A percentile compares a stretch with the other conserved stretches of the same genome.
Evolutionary conservation across 768 basidiomycete species (phyloP).

Genomic region (Mycena pura): DNA sequence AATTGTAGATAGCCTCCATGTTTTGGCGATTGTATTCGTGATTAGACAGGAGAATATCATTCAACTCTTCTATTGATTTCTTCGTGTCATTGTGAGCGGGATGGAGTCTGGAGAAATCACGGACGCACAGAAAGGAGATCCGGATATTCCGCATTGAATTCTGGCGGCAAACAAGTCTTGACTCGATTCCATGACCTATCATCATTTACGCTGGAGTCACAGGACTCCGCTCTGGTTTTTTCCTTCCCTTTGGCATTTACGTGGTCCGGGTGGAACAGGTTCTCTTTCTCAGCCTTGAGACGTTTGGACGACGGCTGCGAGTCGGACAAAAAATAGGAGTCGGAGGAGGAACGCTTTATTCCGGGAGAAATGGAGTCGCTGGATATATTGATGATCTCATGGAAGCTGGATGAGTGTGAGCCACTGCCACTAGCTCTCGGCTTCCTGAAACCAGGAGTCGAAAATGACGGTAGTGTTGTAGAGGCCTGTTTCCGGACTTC

Average conservation of each 20-base stretch:
- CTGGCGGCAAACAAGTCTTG: slow-evolving; percentile 11
- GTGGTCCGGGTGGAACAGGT: slow-evolving; percentile 23
- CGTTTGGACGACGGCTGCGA: slow-evolving; percentile 42
- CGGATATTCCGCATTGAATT: slow-evolving; percentile 23
- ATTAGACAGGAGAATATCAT: slow-evolving; percentile 36
- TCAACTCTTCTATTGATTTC: slow-evolving; percentile 40
- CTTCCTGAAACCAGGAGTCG: slow-evolving; percentile 53
- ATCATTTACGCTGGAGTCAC: slow-evolving; percentile 11
- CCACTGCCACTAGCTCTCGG: slow-evolving; percentile 19
- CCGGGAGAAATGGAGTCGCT: slow-evolving; percentile 45
- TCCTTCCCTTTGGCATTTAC: slow-evolving; percentile 26
- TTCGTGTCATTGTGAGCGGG: slow-evolving; percentile 19
- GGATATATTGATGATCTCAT: slow-evolving; percentile 41
- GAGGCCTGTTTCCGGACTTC: slow-evolving; percentile 35
- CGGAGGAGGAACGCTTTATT: slow-evolving; percentile 50
- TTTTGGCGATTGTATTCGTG: slow-evolving; percentile 34
- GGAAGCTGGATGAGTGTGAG: slow-evolving; percentile 8
- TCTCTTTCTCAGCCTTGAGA: slow-evolving; percentile 48
- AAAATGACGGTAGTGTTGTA: slow-evolving; percentile 46
- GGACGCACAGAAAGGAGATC: slow-evolving; percentile 37
- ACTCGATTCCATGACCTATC: slow-evolving; percentile 33
- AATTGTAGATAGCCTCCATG: slow-evolving; percentile 32
- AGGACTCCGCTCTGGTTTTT: slow-evolving; percentile 17
- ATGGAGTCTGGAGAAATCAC: background rate
- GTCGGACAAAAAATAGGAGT: slow-evolving; percentile 40